Base-by-base conservation (phyloP, 106 monocot species). In the Platanthera zijinensis region DNA sequence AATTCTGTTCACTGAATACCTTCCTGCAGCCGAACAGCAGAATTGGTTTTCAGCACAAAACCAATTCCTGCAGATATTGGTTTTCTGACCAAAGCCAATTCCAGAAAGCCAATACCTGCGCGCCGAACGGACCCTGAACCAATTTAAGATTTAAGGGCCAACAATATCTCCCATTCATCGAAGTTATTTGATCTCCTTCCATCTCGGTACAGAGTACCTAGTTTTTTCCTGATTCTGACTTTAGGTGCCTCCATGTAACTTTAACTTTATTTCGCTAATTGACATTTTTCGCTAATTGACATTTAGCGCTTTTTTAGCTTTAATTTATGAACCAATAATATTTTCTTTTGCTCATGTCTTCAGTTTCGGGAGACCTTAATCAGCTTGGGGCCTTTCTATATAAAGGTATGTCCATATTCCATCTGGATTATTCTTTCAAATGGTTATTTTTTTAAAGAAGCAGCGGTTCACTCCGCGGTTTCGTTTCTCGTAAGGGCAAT, bases 331-430 rank as follows among this genome's bases (percentile, higher is more conserved):
- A 61, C 59, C 19, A 67, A 32, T 67, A 25, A 67, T 67, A 30
- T 50, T 17, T 73, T 51, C 68, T 79, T 66, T 48, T 59, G 63
- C 6, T 22, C 9, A 51, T 78, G 4, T 83, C 72, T 84, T 81
- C 93, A 97, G 94, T 97, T 97, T 82, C 84, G 91, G 32, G 86
- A 97, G 82, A 91, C 97, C 52, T 76, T 94, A 45, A 86, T 97
- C 54, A 82, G 81, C 80, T 80, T 97, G 73, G 97, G 97, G 21
- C 97, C 97, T 67, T 97, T 97, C 54, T 97, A 97, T 57, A 88
- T 89, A 63, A 97, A 97, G 91, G 97, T 94, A 94, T 50, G 30
- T 39, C 21, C 8, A 66, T 48, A 22, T 57, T 39, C 25, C 30
- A 59, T 66, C 62, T 8, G 8, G 5, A 25, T 63, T 53, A 47